Conservation (phyloP, 2,329 filamentous ascomycete genomes). For the Neopestalotiopsis clavispora region DNA sequence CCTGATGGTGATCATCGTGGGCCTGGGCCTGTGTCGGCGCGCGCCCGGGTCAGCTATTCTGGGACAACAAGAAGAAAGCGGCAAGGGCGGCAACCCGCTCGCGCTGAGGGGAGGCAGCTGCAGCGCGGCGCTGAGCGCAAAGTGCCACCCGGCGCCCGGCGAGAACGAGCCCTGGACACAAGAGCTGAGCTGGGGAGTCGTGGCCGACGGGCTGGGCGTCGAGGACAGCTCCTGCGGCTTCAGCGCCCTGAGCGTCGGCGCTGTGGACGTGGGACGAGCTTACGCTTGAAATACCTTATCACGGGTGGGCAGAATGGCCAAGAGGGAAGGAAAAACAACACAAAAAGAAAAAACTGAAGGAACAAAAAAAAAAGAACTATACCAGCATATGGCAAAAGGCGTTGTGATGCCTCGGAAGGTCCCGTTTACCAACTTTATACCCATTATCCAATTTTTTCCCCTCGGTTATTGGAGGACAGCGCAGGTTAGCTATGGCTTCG, state of each 20-base stretch:
- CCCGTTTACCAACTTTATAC: slow-evolving; percentile 12
- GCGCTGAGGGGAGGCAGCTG: slow-evolving; percentile 51
- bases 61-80: slow-evolving; percentile 34
- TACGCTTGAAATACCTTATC: slow-evolving; percentile 38
- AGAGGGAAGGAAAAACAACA: background rate
- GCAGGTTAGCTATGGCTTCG: background rate
- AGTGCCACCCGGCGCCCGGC: slow-evolving; percentile 47
- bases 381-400: slow-evolving; percentile 13
- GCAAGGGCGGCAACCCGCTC: slow-evolving; percentile 54
- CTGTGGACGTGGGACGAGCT: slow-evolving; percentile 40
- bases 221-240: slow-evolving; percentile 51
- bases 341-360: background rate
- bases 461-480: background rate
- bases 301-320: background rate
- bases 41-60: slow-evolving; percentile 38
- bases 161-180: slow-evolving; percentile 39
- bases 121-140: slow-evolving; percentile 56
- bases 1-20: slow-evolving; percentile 39
- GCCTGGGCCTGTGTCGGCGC: slow-evolving; percentile 43
- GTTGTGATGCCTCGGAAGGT: background rate
- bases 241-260: slow-evolving; percentile 39
- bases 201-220: slow-evolving; percentile 43
- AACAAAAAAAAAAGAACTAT: background rate
- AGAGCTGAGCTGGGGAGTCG: slow-evolving; percentile 51
- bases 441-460: background rate